Conservation (phyloP, 306 rosid species). For the Quercus dentata region DNA sequence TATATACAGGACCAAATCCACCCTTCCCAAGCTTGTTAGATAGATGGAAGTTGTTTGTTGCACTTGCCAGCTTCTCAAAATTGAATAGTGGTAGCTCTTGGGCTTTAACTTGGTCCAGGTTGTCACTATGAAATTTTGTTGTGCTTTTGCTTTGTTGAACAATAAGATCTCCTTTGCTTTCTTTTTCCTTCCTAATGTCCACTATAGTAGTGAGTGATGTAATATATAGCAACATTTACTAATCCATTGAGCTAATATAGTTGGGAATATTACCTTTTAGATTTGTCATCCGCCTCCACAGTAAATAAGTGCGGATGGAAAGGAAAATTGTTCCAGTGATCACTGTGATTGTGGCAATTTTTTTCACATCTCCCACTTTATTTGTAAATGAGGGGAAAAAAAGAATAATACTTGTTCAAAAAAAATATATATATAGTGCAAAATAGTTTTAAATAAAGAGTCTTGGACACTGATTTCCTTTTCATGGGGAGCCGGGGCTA, state of each 20-base stretch:
- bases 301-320: background rate
- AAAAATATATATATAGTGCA: background rate
- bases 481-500: background rate
- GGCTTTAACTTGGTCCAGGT: slow-evolving; percentile 23
- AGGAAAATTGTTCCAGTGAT: background rate
- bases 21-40: slow-evolving; percentile 29
- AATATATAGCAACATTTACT: background rate
- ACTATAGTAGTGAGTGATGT: background rate
- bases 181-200: background rate
- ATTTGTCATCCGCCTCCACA: background rate
- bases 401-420: background rate
- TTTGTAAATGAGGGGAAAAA: background rate
- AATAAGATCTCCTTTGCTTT: background rate
- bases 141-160: background rate
- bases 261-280: slow-evolving; percentile 7
- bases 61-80: slow-evolving; percentile 29
- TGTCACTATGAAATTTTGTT: slow-evolving; percentile 16
- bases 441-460: background rate
- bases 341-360: slow-evolving; percentile 3
- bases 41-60: slow-evolving; percentile 36
- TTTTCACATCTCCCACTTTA: background rate
- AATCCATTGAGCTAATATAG: background rate
- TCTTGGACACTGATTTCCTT: background rate
- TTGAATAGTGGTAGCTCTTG: slow-evolving; percentile 38
- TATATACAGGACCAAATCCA: slow-evolving; percentile 27